Evolutionary conservation across 2,329 filamentous ascomycete species (phyloP).

Genomic region (Stachybotrys elegans): DNA sequence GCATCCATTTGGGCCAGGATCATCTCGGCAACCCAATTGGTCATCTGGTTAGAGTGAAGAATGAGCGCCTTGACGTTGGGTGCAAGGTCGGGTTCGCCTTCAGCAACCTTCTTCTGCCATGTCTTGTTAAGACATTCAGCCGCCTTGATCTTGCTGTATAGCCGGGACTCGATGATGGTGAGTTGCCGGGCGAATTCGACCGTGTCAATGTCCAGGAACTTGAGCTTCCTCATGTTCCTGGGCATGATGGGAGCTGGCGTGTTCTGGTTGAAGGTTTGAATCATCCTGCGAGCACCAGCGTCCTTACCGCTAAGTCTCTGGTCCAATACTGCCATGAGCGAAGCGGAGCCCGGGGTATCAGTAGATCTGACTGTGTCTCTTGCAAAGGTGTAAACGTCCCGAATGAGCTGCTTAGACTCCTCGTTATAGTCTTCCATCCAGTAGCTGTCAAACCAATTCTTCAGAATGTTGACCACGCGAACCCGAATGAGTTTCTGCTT

Average conservation of each 20-base stretch:
- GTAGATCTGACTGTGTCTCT: slow-evolving; percentile 89
- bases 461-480: slow-evolving; percentile 93
- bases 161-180: slow-evolving; percentile 90
- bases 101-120: slow-evolving; percentile 91
- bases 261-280: slow-evolving; percentile 78
- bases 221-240: slow-evolving; percentile 99
- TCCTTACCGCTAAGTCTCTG: slow-evolving; percentile 87
- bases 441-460: slow-evolving; percentile 97
- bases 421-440: slow-evolving; percentile 96
- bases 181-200: slow-evolving; percentile 96
- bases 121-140: slow-evolving; percentile 98
- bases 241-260: slow-evolving; percentile 87
- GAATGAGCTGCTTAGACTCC: slow-evolving; percentile 76
- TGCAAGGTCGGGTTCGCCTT: slow-evolving; percentile 78
- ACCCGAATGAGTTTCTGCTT: slow-evolving; percentile 97
- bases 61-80: slow-evolving; percentile 95
- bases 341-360: slow-evolving; percentile 82
- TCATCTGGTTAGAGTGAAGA: slow-evolving; percentile 96
- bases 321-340: slow-evolving; percentile 81
- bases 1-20: slow-evolving; percentile 92
- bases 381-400: slow-evolving; percentile 85
- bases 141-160: slow-evolving; percentile 94
- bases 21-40: slow-evolving; percentile 99
- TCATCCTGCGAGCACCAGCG: slow-evolving; percentile 75
- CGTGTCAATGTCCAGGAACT: slow-evolving; percentile 94